These are phyloP conservation scores for Cyclocybe cylindracea DNA, from an alignment of 768 basidiomycete species.

Conservation along the genomic window DNA sequence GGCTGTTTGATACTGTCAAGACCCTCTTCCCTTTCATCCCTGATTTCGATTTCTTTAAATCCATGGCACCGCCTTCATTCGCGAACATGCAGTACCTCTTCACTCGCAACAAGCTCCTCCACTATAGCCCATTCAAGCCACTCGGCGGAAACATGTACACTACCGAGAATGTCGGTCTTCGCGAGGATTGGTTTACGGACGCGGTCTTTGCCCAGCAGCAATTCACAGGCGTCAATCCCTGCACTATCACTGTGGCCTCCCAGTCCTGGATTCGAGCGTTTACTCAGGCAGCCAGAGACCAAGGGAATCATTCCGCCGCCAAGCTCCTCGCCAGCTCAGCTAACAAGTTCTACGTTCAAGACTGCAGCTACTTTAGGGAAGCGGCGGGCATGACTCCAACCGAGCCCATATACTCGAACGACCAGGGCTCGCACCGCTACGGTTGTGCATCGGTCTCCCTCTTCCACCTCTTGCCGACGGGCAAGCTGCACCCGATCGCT, in stretches of 20 bases:
- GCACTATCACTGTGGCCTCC: slow-evolving; percentile 22
- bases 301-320: slow-evolving; percentile 11
- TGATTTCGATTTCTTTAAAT: no score
- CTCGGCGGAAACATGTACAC: slow-evolving; percentile 15
- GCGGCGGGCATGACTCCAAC: slow-evolving; percentile 10
- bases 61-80: no score
- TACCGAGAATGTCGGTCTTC: slow-evolving; percentile 25
- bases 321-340: slow-evolving; percentile 11
- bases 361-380: slow-evolving; percentile 26
- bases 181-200: slow-evolving; percentile 31
- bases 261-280: slow-evolving; percentile 20
- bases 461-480: slow-evolving; percentile 24
- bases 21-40: no score
- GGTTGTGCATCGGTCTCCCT: slow-evolving; percentile 28
- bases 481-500: slow-evolving; percentile 28
- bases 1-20: no score
- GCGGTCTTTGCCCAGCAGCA: slow-evolving; percentile 30
- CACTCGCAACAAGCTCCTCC: no score
- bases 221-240: slow-evolving; percentile 29
- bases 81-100: no score
- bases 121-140: no score
- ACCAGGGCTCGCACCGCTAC: slow-evolving; percentile 10
- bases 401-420: neutral
- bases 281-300: slow-evolving; percentile 12
- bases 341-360: slow-evolving; percentile 20